A percentile compares a stretch with the other conserved stretches of the same genome.
These are phyloP conservation scores for Coniochaeta sp. DNA, from an alignment of 2,329 filamentous ascomycete species.

Conservation along the genomic window DNA sequence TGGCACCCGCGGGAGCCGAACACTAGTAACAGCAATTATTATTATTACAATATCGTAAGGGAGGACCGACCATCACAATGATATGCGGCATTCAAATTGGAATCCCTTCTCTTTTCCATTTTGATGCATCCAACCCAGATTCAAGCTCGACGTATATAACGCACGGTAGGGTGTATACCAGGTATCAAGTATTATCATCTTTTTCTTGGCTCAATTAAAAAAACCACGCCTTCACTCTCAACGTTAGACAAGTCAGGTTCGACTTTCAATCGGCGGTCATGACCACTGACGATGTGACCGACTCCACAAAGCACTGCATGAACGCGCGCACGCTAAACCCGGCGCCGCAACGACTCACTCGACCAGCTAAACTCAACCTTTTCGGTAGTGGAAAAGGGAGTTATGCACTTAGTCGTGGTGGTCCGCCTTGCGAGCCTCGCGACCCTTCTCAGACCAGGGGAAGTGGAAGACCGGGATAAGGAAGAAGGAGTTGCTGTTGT, in stretches of 20 bases:
- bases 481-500: conserved; percentile 73
- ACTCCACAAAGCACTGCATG: not conserved
- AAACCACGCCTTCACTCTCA: not conserved
- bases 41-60: too few species aligned
- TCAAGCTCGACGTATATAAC: not conserved
- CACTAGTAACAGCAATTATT: too few species aligned
- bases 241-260: not conserved
- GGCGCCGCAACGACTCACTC: not conserved
- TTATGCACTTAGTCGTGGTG: conserved; percentile 34
- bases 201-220: not conserved
- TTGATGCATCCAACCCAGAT: not conserved
- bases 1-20: too few species aligned
- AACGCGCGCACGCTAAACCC: not conserved
- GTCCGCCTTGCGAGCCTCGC: conserved; percentile 40
- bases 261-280: too few species aligned
- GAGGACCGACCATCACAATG: too few species aligned
- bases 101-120: not conserved
- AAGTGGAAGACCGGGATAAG: conserved; percentile 88
- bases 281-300: not conserved
- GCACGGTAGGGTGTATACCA: conserved; percentile 1
- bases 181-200: conserved; percentile 1
- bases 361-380: too few species aligned
- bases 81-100: too few species aligned
- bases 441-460: conserved; percentile 81
- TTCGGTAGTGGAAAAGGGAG: too few species aligned